Base-by-base conservation (phyloP, 139 green algal species). In the Chlamydomonas schloesseri region DNA sequence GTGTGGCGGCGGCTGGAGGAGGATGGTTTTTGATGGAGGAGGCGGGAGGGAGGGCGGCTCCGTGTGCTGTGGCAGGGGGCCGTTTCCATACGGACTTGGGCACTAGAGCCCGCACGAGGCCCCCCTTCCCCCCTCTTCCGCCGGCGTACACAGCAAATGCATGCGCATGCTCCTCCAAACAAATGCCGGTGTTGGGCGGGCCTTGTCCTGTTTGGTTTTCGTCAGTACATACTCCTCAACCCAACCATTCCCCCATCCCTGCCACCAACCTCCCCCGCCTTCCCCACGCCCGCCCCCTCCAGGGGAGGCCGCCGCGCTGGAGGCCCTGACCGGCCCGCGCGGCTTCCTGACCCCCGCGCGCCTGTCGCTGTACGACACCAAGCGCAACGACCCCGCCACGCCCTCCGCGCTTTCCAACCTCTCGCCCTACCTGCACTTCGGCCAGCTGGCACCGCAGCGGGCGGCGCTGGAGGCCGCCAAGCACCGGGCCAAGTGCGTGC, bases 391-490 rank as follows among this genome's bases (percentile, higher is more conserved):
- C 89, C 97, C 97, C 21, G 79, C 76, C 73, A 71, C 74, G 2
- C 80, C 73, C 33, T 28, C 92, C 31, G 95, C 94, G 14, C 84
- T 98, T 5, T 97, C 93, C 55, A 88, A 92, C 73, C 91, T 99
- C 67, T 99, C 96, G 0, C 94, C 96, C 28, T 99, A 95, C 82
- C 88, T 99, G 11, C 97, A 98, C 88, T 99, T 97, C 90, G 97
- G 97, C 0, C 92, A 95, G 50, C 84, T 99, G 50, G 84, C 93
- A 0, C 84, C 92, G 26, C 95, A 98, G 90, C 88, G 96, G 0
- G 94, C 91, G 0, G 97, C 97, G 13, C 87, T 99, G 37, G 96
- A 98, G 81, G 96, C 95, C 0, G 90, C 90, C 69, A 96, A 97
- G 90, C 90, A 91, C 73, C 86, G 91, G 14, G 74, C 72, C 31